Evolutionary conservation across 768 basidiomycete species (phyloP).

Genomic region (Lactifluus pinguis): DNA sequence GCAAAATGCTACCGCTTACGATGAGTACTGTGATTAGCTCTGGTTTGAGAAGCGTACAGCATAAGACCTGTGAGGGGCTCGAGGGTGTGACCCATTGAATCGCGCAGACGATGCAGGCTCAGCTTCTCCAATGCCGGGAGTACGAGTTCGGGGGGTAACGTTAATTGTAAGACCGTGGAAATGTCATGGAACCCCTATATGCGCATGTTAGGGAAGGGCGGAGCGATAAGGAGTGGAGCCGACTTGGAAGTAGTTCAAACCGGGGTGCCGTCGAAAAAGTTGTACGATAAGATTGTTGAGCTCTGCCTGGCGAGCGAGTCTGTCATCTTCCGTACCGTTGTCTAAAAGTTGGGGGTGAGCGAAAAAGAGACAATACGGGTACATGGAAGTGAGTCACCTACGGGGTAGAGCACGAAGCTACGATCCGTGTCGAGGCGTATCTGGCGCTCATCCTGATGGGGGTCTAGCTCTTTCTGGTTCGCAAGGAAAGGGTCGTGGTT

Average conservation of each 20-base stretch:
- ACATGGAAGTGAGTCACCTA: conserved; percentile 35
- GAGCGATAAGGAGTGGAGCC: conserved; percentile 6
- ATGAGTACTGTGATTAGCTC: conserved; percentile 49
- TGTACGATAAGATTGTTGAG: conserved; percentile 67
- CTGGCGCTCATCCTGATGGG: conserved; percentile 77
- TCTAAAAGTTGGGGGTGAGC: neutral
- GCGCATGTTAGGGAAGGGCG: neutral
- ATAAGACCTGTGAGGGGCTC: conserved; percentile 80
- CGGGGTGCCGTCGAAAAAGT: conserved; percentile 63
- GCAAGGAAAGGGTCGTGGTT: neutral
- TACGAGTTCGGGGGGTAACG: conserved; percentile 52
- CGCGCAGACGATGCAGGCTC: conserved; percentile 69
- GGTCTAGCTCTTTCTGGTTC: neutral
- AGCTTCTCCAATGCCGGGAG: conserved; percentile 58
- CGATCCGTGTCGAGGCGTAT: conserved; percentile 85
- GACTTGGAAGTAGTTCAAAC: conserved; percentile 79
- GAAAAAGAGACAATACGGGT: neutral
- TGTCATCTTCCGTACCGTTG: conserved; percentile 26
- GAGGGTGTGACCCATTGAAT: conserved; percentile 80
- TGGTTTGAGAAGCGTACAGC: conserved; percentile 38
- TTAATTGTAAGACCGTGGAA: conserved; percentile 72
- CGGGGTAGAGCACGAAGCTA: conserved; percentile 89
- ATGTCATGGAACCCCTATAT: conserved; percentile 88
- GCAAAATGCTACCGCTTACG: conserved; percentile 51
- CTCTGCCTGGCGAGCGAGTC: conserved; percentile 50